Evolutionary conservation across 345 rosid genomes (phyloP).

Genomic region (Populus simonii): DNA sequence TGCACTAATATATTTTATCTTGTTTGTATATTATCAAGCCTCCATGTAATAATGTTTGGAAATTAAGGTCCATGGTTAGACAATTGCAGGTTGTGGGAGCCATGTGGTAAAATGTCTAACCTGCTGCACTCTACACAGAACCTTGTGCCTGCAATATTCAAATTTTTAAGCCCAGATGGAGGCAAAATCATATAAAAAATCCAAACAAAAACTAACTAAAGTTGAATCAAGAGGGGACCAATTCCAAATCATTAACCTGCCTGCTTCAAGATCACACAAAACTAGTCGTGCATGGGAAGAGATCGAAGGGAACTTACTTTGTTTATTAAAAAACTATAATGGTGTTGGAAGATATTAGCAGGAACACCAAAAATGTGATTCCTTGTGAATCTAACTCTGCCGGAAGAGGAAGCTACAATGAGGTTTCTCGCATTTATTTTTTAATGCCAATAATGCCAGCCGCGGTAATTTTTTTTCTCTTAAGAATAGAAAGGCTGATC

Average conservation of each 20-base stretch:
- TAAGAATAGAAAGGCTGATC: no score
- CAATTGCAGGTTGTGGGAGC: background rate
- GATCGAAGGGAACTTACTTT: background rate
- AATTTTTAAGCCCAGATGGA: background rate
- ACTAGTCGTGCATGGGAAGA: background rate
- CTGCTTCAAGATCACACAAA: background rate
- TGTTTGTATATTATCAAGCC: slow-evolving; percentile 32
- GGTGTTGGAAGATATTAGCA: background rate
- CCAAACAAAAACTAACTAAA: background rate
- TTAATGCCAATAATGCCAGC: no score
- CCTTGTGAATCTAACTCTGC: background rate
- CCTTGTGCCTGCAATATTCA: background rate
- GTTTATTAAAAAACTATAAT: background rate
- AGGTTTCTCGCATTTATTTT: no score
- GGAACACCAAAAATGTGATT: background rate
- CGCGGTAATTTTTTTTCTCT: no score
- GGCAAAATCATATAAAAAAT: background rate
- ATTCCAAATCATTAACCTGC: background rate
- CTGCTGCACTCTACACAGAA: background rate
- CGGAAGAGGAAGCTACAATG: background rate
- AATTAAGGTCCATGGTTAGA: background rate
- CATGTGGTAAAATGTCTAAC: background rate
- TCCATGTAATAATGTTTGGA: slow-evolving; percentile 12
- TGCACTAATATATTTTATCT: slow-evolving; percentile 15
- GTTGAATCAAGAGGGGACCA: background rate